phyloP scores from a whole-genome alignment of 495 filamentous ascomycete genomes.

The Neurospora sp. region DNA sequence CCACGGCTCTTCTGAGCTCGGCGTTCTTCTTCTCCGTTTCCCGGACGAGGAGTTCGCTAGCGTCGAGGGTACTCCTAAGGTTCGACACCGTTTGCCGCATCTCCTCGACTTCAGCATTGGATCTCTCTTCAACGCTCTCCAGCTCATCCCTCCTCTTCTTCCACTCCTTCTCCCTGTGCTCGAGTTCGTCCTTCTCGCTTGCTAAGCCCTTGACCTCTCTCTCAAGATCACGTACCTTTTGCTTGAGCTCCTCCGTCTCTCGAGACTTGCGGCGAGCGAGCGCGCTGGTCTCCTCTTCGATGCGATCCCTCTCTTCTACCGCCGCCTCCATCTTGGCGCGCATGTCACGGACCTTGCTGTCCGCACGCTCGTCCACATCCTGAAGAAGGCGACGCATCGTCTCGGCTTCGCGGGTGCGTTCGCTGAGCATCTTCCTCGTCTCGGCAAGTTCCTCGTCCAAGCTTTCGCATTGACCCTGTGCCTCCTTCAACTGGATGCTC shows the following conservation, averaged over 20 bases:
- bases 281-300: slow-evolving; percentile 79
- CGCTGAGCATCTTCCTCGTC: slow-evolving; percentile 74
- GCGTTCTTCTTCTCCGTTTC: slow-evolving; percentile 72
- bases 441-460: slow-evolving; percentile 92
- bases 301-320: slow-evolving; percentile 82
- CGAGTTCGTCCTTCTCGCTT: slow-evolving; percentile 54
- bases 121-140: slow-evolving; percentile 55
- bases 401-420: slow-evolving; percentile 89
- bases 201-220: slow-evolving; percentile 59
- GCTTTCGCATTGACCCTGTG: slow-evolving; percentile 67
- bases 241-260: slow-evolving; percentile 79
- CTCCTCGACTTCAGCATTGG: slow-evolving; percentile 61
- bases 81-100: slow-evolving; percentile 66
- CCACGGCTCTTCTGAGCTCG: slow-evolving; percentile 63
- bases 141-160: slow-evolving; percentile 61
- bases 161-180: slow-evolving; percentile 58
- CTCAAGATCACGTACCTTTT: slow-evolving; percentile 70
- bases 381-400: slow-evolving; percentile 85
- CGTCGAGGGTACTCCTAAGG: slow-evolving; percentile 71
- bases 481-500: slow-evolving; percentile 88
- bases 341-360: slow-evolving; percentile 74
- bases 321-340: slow-evolving; percentile 80
- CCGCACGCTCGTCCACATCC: slow-evolving; percentile 76
- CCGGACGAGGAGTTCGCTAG: slow-evolving; percentile 72
- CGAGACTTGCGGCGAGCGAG: slow-evolving; percentile 63